Percentiles rank a stretch among this genome's conserved stretches.
Evolutionary conservation across 1,139 yeast species (phyloP).

Genomic region (Candida labiduridarum): DNA sequence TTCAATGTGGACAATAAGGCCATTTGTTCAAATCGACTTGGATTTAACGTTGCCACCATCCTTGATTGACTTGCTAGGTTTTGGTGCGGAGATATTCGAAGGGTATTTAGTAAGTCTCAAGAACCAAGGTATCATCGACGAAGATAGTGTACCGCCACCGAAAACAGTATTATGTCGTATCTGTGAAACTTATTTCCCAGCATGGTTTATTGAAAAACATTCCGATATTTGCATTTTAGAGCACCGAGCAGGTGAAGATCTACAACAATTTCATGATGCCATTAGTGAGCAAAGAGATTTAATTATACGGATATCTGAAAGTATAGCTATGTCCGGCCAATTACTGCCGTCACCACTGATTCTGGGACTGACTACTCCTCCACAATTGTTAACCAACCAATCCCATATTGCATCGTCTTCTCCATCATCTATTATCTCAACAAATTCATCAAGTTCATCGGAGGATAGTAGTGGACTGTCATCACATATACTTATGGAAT

Average conservation of each 20-base stretch:
- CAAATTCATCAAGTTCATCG: constrained; percentile 13
- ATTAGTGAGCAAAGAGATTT: constrained; percentile 71
- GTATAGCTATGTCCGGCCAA: constrained; percentile 21
- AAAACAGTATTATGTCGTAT: constrained; percentile 82
- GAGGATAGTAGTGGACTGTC: constrained; percentile 18
- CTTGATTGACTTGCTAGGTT: constrained; percentile 74
- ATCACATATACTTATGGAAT: constrained; percentile 38
- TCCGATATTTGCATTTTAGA: constrained; percentile 86
- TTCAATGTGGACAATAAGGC: constrained; percentile 92
- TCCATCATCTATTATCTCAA: constrained; percentile 18
- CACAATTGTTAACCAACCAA: constrained; percentile 8
- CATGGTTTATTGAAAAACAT: constrained; percentile 96
- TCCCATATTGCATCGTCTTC: constrained; percentile 16
- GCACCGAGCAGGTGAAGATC: constrained; percentile 77
- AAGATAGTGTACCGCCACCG: constrained; percentile 71
- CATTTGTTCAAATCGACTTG: constrained; percentile 64
- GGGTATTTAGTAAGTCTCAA: constrained; percentile 68
- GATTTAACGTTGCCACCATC: constrained; percentile 68
- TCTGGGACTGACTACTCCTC: constrained; percentile 6
- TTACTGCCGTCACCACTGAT: constrained; percentile 12
- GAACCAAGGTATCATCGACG: constrained; percentile 62
- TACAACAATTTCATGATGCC: constrained; percentile 78
- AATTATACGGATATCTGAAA: constrained; percentile 49
- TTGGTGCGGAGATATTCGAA: constrained; percentile 85
- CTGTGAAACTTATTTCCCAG: constrained; percentile 89